phyloP scores from a whole-genome alignment of 805 yeast genomes.

The Saccharomyces jurei region DNA sequence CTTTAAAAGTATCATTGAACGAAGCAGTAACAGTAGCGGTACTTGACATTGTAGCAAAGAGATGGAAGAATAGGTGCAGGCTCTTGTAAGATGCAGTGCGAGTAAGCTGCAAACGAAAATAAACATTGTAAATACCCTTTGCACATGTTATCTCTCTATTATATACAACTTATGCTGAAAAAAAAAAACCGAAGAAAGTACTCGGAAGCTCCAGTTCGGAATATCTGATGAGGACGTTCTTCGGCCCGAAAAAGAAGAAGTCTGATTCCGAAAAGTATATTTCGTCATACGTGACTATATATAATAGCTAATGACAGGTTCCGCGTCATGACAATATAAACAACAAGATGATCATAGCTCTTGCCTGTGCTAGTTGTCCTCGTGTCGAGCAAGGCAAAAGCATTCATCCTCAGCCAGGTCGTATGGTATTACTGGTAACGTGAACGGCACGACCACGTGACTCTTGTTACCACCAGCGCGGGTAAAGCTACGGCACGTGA shows the following conservation, averaged over 20 bases:
- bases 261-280: neutral
- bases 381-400: slow-evolving; percentile 12
- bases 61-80: neutral
- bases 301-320: neutral
- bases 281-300: neutral
- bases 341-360: neutral
- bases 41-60: neutral
- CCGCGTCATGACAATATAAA: neutral
- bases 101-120: neutral
- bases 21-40: slow-evolving; percentile 26
- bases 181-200: neutral
- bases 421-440: slow-evolving; percentile 13
- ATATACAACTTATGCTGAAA: neutral
- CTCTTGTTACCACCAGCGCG: neutral
- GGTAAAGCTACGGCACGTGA: neutral
- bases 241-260: neutral
- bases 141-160: neutral
- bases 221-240: neutral
- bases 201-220: neutral
- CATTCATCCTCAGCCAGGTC: slow-evolving; percentile 9
- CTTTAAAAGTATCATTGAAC: slow-evolving; percentile 31
- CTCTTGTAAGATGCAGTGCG: neutral
- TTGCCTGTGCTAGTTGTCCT: neutral
- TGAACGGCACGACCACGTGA: slow-evolving; percentile 21
- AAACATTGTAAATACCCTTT: too few species aligned